Conservation (phyloP, 129 eudicot genomes). For the Arctium minus region DNA sequence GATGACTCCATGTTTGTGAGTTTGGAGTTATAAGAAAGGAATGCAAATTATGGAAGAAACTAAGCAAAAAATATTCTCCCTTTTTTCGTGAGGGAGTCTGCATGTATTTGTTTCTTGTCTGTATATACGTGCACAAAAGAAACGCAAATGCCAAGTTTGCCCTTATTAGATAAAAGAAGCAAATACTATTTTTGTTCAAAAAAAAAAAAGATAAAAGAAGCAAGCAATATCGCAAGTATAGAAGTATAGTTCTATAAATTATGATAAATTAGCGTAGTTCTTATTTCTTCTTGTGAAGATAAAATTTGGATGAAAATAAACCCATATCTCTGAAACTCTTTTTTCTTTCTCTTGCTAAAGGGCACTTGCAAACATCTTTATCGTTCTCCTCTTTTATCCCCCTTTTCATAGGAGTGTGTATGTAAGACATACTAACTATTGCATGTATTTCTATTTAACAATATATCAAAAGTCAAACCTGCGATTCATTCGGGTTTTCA, state of each 20-base stretch:
- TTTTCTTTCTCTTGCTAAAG: neutral
- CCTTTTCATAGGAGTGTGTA: neutral
- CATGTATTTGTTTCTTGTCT: neutral
- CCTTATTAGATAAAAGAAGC: neutral
- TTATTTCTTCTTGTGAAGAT: constrained; percentile 1
- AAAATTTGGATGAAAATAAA: neutral
- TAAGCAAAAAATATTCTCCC: neutral
- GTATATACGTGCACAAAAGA: neutral
- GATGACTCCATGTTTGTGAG: constrained; percentile 14
- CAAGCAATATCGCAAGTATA: neutral
- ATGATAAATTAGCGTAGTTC: neutral
- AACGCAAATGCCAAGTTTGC: neutral
- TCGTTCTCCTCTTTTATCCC: neutral
- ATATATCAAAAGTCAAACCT: constrained; percentile 45
- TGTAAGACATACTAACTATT: neutral
- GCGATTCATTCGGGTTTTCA: constrained; percentile 93
- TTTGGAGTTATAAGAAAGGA: neutral
- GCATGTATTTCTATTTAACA: neutral
- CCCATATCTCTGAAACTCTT: constrained; percentile 7
- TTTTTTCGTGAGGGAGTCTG: neutral
- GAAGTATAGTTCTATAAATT: neutral
- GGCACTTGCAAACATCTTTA: neutral
- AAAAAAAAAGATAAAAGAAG: neutral
- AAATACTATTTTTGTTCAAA: too few species aligned
- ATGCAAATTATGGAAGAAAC: neutral